These are phyloP conservation scores for Neonectria neomacrospora DNA, from an alignment of 2,329 filamentous ascomycete genomes.

Conservation along the genomic window DNA sequence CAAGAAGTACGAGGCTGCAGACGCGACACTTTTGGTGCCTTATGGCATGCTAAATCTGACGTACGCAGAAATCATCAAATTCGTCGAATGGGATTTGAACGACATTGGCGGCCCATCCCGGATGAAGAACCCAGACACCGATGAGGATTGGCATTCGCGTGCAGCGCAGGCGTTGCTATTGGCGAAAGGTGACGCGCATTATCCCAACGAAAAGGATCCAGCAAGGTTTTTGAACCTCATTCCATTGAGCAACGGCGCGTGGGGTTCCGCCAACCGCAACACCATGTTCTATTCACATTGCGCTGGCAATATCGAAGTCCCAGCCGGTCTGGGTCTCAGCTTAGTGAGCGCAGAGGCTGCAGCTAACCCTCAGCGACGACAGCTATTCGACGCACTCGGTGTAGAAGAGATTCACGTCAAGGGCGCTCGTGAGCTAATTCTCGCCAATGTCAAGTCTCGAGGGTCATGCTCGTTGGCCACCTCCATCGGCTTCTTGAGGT, in stretches of 20 bases:
- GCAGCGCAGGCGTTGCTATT: slow-evolving; percentile 26
- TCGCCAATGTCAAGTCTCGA: not conserved
- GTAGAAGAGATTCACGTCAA: slow-evolving; percentile 24
- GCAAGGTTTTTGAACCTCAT: slow-evolving; percentile 25
- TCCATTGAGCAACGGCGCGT: slow-evolving; percentile 29
- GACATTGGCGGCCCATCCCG: not conserved
- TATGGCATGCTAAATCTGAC: slow-evolving; percentile 27
- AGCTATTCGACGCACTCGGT: slow-evolving; percentile 29
- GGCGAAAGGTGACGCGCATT: not conserved
- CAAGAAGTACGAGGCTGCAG: slow-evolving; percentile 25
- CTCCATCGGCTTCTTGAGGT: slow-evolving; percentile 28
- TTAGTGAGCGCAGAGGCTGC: slow-evolving; percentile 26
- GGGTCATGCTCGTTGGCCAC: not conserved
- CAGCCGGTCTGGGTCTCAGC: slow-evolving; percentile 21
- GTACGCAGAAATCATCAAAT: slow-evolving; percentile 3
- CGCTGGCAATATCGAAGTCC: slow-evolving; percentile 21
- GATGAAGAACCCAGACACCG: slow-evolving; percentile 26
- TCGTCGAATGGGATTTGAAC: slow-evolving; percentile 25
- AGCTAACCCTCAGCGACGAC: slow-evolving; percentile 22
- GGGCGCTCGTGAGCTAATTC: slow-evolving; percentile 25
- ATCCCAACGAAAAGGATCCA: not conserved
- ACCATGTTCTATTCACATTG: slow-evolving; percentile 30
- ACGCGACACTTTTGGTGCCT: slow-evolving; percentile 4
- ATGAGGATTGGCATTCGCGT: slow-evolving; percentile 31
- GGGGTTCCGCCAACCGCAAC: slow-evolving; percentile 27